A percentile compares a stretch with the other conserved stretches of the same genome.
phyloP scores from a whole-genome alignment of 2,329 filamentous ascomycete genomes.

The Cercospora sp. region DNA sequence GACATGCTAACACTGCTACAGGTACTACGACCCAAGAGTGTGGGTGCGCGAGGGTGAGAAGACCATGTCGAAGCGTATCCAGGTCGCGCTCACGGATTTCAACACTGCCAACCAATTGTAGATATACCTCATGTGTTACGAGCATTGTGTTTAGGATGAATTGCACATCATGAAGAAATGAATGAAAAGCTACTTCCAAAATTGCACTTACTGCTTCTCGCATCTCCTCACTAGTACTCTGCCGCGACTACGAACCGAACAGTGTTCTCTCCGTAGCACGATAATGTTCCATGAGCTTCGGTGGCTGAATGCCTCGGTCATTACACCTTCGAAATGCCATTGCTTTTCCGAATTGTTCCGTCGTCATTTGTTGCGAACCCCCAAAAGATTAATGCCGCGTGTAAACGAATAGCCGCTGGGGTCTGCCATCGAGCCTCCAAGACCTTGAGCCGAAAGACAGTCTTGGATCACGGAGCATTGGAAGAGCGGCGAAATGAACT shows the following conservation, averaged over 20 bases:
- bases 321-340: slow-evolving; percentile 1
- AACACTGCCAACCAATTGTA: slow-evolving; percentile 79
- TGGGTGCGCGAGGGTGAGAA: slow-evolving; percentile 98
- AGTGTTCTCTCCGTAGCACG: not conserved
- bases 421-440: not conserved
- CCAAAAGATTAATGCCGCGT: not conserved
- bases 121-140: slow-evolving; percentile 18
- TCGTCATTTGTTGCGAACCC: not conserved
- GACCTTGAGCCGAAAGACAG: not conserved
- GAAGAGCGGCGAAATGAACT: not conserved
- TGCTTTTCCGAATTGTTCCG: slow-evolving; percentile 7
- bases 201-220: not conserved
- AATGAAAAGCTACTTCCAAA: slow-evolving; percentile 10
- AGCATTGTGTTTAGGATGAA: slow-evolving; percentile 7
- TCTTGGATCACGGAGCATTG: not conserved
- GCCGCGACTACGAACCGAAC: not conserved
- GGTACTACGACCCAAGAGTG: slow-evolving; percentile 72
- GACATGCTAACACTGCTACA: slow-evolving; percentile 16
- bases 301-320: slow-evolving; percentile 10
- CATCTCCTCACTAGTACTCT: not conserved
- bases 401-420: slow-evolving; percentile 6
- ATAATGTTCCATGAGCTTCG: not conserved
- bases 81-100: slow-evolving; percentile 86
- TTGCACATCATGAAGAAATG: slow-evolving; percentile 7
- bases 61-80: slow-evolving; percentile 83